Conservation (phyloP, 1,284 basidiomycete genomes). For the Cutaneotrichosporon daszewskae region DNA sequence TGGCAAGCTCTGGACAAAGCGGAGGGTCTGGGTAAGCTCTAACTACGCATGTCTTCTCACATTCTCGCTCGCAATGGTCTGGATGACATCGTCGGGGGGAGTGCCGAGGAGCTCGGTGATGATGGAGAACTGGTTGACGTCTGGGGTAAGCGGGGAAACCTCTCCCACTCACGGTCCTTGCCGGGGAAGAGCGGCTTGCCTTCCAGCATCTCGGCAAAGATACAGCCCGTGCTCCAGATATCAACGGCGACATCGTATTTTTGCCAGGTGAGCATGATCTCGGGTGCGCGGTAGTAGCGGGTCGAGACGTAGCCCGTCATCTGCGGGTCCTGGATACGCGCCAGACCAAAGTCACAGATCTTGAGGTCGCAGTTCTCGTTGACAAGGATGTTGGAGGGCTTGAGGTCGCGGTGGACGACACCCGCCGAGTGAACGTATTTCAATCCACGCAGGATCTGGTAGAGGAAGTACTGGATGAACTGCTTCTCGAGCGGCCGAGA, state of each 20-base stretch:
- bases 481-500: constrained; percentile 97
- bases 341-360: constrained; percentile 99
- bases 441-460: constrained; percentile 95
- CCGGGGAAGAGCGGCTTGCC: constrained; percentile 98
- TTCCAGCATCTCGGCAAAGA: constrained; percentile 99
- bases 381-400: constrained; percentile 99
- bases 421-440: constrained; percentile 99
- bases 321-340: constrained; percentile 85
- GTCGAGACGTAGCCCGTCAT: constrained; percentile 99
- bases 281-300: constrained; percentile 95
- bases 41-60: too few species aligned
- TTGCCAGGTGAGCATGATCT: constrained; percentile 99
- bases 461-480: constrained; percentile 99
- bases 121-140: constrained; percentile 99
- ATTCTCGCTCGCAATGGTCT: constrained; percentile 97
- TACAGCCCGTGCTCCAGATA: constrained; percentile 98
- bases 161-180: constrained; percentile 66
- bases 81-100: constrained; percentile 97
- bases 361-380: constrained; percentile 99
- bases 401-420: constrained; percentile 97
- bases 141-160: constrained; percentile 48
- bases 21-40: constrained; percentile 78
- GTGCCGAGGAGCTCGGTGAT: constrained; percentile 98
- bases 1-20: constrained; percentile 94
- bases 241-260: constrained; percentile 99